Evolutionary conservation across 2,329 filamentous ascomycete genomes (phyloP).

Genomic region (Pyricularia sp.): DNA sequence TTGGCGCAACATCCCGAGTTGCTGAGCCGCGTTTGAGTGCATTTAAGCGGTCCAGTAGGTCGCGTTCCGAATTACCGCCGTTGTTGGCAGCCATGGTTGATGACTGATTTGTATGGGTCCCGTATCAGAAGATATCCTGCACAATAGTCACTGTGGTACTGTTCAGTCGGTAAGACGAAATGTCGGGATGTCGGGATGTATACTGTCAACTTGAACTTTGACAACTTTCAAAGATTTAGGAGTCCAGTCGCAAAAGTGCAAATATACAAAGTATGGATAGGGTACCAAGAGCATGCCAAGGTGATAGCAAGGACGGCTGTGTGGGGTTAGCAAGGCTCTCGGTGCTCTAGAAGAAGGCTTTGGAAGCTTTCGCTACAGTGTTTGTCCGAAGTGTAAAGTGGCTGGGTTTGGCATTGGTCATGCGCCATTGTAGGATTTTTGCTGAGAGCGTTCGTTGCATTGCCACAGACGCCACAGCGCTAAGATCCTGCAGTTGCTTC

Average conservation of each 20-base stretch:
- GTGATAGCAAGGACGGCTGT: neutral
- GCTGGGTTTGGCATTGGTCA: neutral
- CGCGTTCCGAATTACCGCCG: slow-evolving; percentile 22
- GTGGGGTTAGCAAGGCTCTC: neutral
- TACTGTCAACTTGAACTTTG: neutral
- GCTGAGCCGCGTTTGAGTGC: slow-evolving; percentile 32
- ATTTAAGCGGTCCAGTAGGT: slow-evolving; percentile 39
- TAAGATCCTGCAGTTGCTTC: neutral
- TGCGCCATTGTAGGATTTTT: too few species aligned
- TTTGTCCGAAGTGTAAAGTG: neutral
- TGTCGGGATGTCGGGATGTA: neutral
- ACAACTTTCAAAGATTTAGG: neutral
- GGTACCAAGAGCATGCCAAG: neutral
- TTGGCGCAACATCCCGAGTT: slow-evolving; percentile 20
- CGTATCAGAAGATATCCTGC: neutral
- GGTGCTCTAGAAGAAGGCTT: neutral
- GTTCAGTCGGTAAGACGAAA: neutral
- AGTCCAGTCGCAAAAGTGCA: neutral
- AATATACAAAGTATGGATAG: neutral
- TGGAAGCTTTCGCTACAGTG: neutral
- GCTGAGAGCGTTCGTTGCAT: neutral
- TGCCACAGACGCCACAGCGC: neutral
- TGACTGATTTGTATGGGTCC: neutral
- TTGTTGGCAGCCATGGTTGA: neutral
- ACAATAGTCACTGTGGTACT: neutral